Evolutionary conservation across 768 basidiomycete genomes (phyloP).

Genomic region (Rhodotorula taiwanensis): DNA sequence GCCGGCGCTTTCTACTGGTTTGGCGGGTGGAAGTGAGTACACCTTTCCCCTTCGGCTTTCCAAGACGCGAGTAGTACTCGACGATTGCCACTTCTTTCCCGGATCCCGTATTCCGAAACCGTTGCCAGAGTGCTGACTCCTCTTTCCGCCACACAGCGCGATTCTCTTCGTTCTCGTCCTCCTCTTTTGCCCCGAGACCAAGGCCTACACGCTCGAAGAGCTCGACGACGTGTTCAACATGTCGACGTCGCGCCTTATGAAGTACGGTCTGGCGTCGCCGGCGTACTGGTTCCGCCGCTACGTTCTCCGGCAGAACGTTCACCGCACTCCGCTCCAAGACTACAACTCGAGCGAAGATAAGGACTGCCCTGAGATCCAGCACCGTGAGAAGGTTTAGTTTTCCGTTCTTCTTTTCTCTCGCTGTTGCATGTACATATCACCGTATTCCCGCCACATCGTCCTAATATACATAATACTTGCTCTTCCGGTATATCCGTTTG

Average conservation of each 20-base stretch:
- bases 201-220: constrained; percentile 26
- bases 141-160: constrained; percentile 41
- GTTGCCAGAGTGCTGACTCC: constrained; percentile 43
- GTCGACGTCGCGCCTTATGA: constrained; percentile 7
- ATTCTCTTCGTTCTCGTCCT: constrained; percentile 16
- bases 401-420: too few relatives aligned
- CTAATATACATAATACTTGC: too few relatives aligned
- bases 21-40: constrained; percentile 42
- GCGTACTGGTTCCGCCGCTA: constrained; percentile 17
- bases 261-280: constrained; percentile 19
- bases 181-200: constrained; percentile 27
- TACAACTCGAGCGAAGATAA: constrained; percentile 25
- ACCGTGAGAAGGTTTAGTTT: constrained; percentile 20
- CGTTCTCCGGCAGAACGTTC: constrained; percentile 17
- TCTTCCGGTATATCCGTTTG: too few relatives aligned
- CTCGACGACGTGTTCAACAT: constrained; percentile 34
- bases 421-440: too few relatives aligned
- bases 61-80: neutral
- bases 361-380: constrained; percentile 19
- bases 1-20: constrained; percentile 56
- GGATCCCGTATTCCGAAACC: too few relatives aligned
- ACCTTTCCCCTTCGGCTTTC: too few relatives aligned
- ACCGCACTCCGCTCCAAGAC: constrained; percentile 8
- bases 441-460: too few relatives aligned
- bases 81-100: too few relatives aligned